Percentiles rank a stretch among this genome's conserved stretches.
These are phyloP conservation scores for Aquilaria agallochum DNA, from an alignment of 441 rosid genomes.

Conservation along the genomic window DNA sequence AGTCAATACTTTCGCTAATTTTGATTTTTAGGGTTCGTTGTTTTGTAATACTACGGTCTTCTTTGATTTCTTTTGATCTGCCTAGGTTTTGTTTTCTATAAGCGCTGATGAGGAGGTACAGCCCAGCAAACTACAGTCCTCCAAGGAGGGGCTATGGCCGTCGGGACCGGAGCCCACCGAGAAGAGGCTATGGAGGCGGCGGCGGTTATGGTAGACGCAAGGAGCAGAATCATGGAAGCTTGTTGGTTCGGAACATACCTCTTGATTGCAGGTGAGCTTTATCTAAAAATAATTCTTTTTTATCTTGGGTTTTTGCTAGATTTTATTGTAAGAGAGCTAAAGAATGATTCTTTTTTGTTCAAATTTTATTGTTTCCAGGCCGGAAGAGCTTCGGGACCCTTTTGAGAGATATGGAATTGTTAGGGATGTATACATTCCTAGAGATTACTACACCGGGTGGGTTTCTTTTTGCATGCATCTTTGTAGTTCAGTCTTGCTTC, in stretches of 20 bases:
- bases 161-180: constrained; percentile 63
- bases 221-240: constrained; percentile 76
- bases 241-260: constrained; percentile 89
- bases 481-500: background rate
- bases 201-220: constrained; percentile 79
- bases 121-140: constrained; percentile 81
- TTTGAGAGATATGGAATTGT: constrained; percentile 91
- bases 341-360: constrained; percentile 1
- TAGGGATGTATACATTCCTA: constrained; percentile 90
- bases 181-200: constrained; percentile 55
- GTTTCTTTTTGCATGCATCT: constrained; percentile 11
- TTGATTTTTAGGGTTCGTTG: background rate
- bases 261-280: constrained; percentile 76
- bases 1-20: background rate
- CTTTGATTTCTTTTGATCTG: constrained; percentile 4
- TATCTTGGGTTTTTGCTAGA: background rate
- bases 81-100: constrained; percentile 7
- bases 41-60: background rate
- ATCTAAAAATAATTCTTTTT: background rate
- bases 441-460: constrained; percentile 89
- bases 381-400: constrained; percentile 81
- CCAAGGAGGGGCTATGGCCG: constrained; percentile 91
- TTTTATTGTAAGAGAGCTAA: too few species aligned
- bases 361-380: constrained; percentile 36
- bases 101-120: constrained; percentile 80